Percentiles rank a stretch among this genome's conserved stretches.
These are phyloP conservation scores for Colletotrichum falcatum DNA, from an alignment of 2,329 filamentous ascomycete species.

Conservation along the genomic window DNA sequence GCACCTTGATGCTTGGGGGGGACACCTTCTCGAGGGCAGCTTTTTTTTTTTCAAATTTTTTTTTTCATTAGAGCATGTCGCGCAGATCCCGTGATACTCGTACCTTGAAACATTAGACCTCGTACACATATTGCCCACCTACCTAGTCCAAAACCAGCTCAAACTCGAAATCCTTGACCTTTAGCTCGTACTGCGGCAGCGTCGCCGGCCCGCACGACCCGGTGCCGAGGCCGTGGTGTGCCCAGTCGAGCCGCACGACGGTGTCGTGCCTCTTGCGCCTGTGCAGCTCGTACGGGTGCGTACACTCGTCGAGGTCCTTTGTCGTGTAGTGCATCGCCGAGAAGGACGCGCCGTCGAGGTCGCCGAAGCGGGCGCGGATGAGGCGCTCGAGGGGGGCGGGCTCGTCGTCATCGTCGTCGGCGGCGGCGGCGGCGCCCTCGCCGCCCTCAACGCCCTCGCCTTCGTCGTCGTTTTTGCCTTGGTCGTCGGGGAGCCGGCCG, in stretches of 20 bases:
- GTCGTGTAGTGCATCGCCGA: constrained; percentile 67
- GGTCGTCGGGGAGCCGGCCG: constrained; percentile 43
- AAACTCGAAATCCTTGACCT: constrained; percentile 56
- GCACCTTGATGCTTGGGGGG: no score
- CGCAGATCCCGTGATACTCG: not conserved
- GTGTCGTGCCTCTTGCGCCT: constrained; percentile 62
- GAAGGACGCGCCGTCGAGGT: constrained; percentile 65
- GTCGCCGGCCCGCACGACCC: constrained; percentile 72
- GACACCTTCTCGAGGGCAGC: no score
- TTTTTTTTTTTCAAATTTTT: not conserved
- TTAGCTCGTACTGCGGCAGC: constrained; percentile 60
- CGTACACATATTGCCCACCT: not conserved
- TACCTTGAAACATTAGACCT: no score
- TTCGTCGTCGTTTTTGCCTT: constrained; percentile 33
- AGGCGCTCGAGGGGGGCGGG: constrained; percentile 44
- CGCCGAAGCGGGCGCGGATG: constrained; percentile 59
- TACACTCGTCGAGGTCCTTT: constrained; percentile 63
- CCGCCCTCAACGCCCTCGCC: constrained; percentile 31
- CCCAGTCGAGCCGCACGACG: constrained; percentile 69
- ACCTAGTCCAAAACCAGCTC: constrained; percentile 58
- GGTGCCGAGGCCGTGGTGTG: constrained; percentile 72
- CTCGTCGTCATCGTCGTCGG: not conserved
- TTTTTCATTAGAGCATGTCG: constrained; percentile 6
- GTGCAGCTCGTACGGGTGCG: constrained; percentile 71
- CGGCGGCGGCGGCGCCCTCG: constrained; percentile 39